phyloP scores from a whole-genome alignment of 2,329 filamentous ascomycete genomes.

The Fusarium tuaranense region DNA sequence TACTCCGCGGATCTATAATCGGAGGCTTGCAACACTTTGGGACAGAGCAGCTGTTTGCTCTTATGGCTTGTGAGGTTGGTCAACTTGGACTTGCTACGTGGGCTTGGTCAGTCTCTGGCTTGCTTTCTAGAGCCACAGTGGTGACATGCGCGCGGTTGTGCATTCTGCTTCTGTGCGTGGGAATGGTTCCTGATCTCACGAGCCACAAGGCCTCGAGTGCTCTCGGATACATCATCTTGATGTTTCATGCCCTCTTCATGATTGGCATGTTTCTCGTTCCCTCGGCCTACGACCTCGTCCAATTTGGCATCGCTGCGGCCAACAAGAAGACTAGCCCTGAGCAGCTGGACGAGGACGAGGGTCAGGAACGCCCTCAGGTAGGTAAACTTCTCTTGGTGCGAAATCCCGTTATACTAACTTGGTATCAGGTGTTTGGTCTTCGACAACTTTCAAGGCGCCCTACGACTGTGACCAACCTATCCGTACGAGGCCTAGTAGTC shows the following conservation, averaged over 20 bases:
- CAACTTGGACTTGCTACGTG: slow-evolving; percentile 53
- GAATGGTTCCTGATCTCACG: slow-evolving; percentile 71
- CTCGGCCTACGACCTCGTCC: slow-evolving; percentile 13
- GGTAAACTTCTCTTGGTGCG: not conserved
- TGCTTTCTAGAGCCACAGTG: slow-evolving; percentile 12
- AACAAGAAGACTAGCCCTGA: not conserved
- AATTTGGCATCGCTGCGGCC: not conserved
- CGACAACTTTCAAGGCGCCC: slow-evolving; percentile 45
- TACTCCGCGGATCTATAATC: slow-evolving; percentile 26
- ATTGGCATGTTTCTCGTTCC: slow-evolving; percentile 35
- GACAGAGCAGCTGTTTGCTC: slow-evolving; percentile 18
- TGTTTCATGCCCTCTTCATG: slow-evolving; percentile 71
- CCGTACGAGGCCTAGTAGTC: not conserved
- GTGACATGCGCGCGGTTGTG: slow-evolving; percentile 11
- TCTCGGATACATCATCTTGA: slow-evolving; percentile 76
- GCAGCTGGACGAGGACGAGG: not conserved
- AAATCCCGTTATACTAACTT: slow-evolving; percentile 67
- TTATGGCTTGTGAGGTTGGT: slow-evolving; percentile 28
- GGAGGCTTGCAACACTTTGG: slow-evolving; percentile 32
- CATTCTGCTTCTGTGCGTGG: slow-evolving; percentile 47
- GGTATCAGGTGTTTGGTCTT: slow-evolving; percentile 52
- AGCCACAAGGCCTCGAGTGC: slow-evolving; percentile 71
- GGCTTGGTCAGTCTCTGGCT: slow-evolving; percentile 67
- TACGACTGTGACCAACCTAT: slow-evolving; percentile 34
- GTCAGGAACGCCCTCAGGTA: slow-evolving; percentile 32